A percentile compares a stretch with the other conserved stretches of the same genome.
phyloP scores from a whole-genome alignment of 1,284 basidiomycete genomes.

The Microbotryum violaceum region DNA sequence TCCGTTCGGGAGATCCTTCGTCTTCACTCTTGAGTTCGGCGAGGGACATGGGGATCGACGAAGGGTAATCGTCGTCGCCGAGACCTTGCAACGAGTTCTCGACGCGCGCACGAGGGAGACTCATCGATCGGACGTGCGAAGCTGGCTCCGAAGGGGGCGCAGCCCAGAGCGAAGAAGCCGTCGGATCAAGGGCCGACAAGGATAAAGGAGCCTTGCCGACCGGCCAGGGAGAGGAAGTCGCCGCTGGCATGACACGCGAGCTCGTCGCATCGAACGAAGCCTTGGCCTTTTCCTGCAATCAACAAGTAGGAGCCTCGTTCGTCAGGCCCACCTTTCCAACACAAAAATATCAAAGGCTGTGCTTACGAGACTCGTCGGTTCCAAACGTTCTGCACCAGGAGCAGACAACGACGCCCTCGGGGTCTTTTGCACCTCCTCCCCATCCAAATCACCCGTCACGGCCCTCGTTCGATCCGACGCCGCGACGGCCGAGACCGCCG shows the following conservation, averaged over 20 bases:
- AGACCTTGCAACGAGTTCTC: slow-evolving; percentile 31
- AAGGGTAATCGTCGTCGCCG: slow-evolving; percentile 21
- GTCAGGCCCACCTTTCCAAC: slow-evolving; percentile 9
- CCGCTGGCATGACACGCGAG: not conserved
- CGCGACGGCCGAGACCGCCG: not conserved
- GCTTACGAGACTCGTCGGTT: slow-evolving; percentile 1
- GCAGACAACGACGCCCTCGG: slow-evolving; percentile 22
- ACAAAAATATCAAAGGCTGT: not conserved
- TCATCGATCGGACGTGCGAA: slow-evolving; percentile 16
- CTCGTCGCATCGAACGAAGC: too few relatives aligned
- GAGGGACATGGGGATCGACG: slow-evolving; percentile 27
- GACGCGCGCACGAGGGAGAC: slow-evolving; percentile 9
- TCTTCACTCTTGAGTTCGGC: slow-evolving; percentile 31
- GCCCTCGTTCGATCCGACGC: not conserved
- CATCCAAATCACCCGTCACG: slow-evolving; percentile 58
- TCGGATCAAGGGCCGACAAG: slow-evolving; percentile 25
- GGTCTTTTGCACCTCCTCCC: slow-evolving; percentile 44
- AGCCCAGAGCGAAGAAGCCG: slow-evolving; percentile 26
- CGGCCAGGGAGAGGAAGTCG: slow-evolving; percentile 13
- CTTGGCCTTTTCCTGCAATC: too few relatives aligned
- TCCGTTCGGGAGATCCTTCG: slow-evolving; percentile 17
- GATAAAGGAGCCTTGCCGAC: slow-evolving; percentile 18
- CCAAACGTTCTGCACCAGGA: slow-evolving; percentile 14
- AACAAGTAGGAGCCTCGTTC: not conserved
- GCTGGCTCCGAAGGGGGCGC: slow-evolving; percentile 13